Base-by-base conservation (phyloP, 1,284 basidiomycete species). In the Phylloporus gajari region DNA sequence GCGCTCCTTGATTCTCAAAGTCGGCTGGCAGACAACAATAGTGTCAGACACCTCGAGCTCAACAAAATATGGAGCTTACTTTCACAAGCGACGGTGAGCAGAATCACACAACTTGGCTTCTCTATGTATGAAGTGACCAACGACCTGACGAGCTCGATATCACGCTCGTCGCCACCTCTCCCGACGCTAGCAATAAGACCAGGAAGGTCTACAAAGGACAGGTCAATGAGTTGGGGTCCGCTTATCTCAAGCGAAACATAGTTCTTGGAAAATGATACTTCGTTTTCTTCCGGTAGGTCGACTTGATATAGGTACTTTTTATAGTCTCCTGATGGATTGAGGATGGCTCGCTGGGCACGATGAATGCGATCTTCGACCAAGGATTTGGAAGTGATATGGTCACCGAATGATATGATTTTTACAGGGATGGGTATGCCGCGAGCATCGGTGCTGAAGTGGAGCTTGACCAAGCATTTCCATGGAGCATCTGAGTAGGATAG, bases 1-100 rank as follows among this genome's bases (percentile, higher is more conserved):
- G 87, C 0, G 91, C 92, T 0, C 88, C 90, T 79, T 94, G 93
- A 61, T 93, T 94, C 73, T 94, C 90, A n/a, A 91, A 91, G 69
- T 94, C 93, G 72, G 91, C 93, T 94, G 72, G 7, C 48, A 13
- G 17, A 63, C 30, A n/a, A 21, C 5, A 4, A 53, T 23, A 25
- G 73, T 8, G 23, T 77, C 32, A 73, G 63, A 30, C 15, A 7
- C 7, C 9, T 7, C 17, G 7, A 42, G 48, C 1, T 6, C 7
- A 46, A 23, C 38, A 38, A 56, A 40, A 8, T 30, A 63, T 53
- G 9, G 65, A n/a, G n/a, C 69, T 13, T 65, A 93, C 93, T 93
- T 77, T 94, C 92, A 77, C 93, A 94, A 0, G 93, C 86, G 0
- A 94, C 89, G 0, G 92, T 91, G 7, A 94, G 80, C 0, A 95